Conservation (phyloP, 805 yeast species). For the Starmerella roubikii region DNA sequence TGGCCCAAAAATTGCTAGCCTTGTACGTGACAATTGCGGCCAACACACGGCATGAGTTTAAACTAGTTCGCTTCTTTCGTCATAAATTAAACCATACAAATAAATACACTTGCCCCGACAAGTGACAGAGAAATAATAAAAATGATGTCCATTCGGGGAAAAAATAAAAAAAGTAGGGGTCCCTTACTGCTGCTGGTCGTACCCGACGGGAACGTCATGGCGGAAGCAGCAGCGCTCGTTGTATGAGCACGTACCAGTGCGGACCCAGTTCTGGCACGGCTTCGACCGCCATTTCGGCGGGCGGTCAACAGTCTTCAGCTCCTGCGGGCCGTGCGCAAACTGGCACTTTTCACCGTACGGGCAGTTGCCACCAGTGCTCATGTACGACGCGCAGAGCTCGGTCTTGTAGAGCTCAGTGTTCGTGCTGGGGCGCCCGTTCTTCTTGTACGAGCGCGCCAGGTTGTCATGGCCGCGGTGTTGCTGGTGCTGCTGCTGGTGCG, state of each 20-base stretch:
- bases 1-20: too few species aligned
- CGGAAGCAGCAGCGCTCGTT: slow-evolving; percentile 87
- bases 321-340: slow-evolving; percentile 80
- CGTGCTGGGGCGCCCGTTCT: slow-evolving; percentile 26
- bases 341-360: slow-evolving; percentile 88
- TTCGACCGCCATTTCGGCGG: slow-evolving; percentile 82
- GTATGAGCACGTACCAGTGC: slow-evolving; percentile 70
- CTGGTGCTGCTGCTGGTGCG: slow-evolving; percentile 5
- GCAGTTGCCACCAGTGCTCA: slow-evolving; percentile 54
- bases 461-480: slow-evolving; percentile 5
- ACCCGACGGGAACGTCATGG: slow-evolving; percentile 33
- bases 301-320: slow-evolving; percentile 56
- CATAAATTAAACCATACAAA: neutral
- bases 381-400: slow-evolving; percentile 71
- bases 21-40: too few species aligned
- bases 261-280: slow-evolving; percentile 79
- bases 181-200: slow-evolving; percentile 4
- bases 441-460: slow-evolving; percentile 17
- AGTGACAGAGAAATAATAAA: neutral
- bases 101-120: slow-evolving; percentile 1
- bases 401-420: slow-evolving; percentile 73
- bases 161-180: neutral
- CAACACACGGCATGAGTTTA: too few species aligned
- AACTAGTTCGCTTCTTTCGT: too few species aligned
- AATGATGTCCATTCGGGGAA: neutral